phyloP scores from a whole-genome alignment of 331 rosid genomes.

The Pyrus hybrid region DNA sequence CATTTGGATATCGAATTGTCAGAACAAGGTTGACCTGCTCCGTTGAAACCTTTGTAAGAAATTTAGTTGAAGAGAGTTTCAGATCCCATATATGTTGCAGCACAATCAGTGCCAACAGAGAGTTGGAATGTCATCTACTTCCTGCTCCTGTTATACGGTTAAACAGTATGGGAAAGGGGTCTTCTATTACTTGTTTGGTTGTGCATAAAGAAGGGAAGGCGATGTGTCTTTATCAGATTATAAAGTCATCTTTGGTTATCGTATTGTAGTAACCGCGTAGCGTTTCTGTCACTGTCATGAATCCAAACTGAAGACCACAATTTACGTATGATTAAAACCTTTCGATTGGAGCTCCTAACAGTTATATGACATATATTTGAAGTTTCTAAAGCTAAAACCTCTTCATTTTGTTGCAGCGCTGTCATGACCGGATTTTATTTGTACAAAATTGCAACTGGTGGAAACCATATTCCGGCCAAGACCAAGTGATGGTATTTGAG shows the following conservation, averaged over 20 bases:
- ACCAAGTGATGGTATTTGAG: slow-evolving; percentile 33
- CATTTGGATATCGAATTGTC: background rate
- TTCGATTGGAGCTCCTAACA: background rate
- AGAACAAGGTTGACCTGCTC: background rate
- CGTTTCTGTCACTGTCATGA: background rate
- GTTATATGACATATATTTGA: background rate
- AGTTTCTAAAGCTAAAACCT: slow-evolving; percentile 4
- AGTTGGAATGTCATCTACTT: background rate
- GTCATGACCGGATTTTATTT: slow-evolving; percentile 66
- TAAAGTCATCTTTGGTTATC: background rate
- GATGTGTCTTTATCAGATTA: background rate
- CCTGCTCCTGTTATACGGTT: background rate
- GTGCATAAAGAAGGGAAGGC: too few relatives aligned
- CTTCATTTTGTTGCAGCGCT: slow-evolving; percentile 37
- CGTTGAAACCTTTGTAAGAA: background rate
- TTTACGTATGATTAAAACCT: background rate
- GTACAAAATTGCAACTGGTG: slow-evolving; percentile 69
- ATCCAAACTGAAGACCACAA: background rate
- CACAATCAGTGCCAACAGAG: background rate
- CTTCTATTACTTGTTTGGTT: background rate
- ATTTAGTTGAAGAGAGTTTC: too few relatives aligned
- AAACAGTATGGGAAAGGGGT: too few relatives aligned
- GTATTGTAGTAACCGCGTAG: background rate
- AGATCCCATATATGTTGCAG: background rate
- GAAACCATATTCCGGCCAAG: slow-evolving; percentile 67